Evolutionary conservation across 1,284 basidiomycete genomes (phyloP), one percentile per base, ranked within the genome.

Genomic region (Ganoderma sinense): DNA sequence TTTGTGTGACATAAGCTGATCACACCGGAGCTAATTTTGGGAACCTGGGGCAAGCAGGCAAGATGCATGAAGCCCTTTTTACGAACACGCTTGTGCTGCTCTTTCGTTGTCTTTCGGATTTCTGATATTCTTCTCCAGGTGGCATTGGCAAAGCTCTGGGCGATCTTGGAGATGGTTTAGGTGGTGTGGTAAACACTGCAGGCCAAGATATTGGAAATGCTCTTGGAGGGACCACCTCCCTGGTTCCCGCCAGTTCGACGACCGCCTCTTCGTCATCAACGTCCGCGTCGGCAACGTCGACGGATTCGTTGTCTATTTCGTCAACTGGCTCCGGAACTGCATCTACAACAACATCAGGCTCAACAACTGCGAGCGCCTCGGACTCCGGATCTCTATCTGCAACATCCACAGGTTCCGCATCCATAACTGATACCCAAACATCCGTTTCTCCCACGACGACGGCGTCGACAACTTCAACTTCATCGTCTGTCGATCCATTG

Each of bases 211-310:
- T 69, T 18, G 65, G 63, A 5, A 55, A 26, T 56, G 36, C n/a
- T 7, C 31, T 68, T 13, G 61, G 51, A 43, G 63, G 58, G 39
- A 16, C 71, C n/a, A 74, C 72, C 6, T 69, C 74, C 20, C n/a
- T 75, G 26, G 72, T 75, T 4, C 67, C 73, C 56, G 73, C 75
- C 11, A 74, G 70, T 48, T 73, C 73, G 16, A 73, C 71, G 8
- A 67, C 36, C 62, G 8, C 59, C 40, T 48, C 63, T 0, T 55
- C 67, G 11, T 45, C 69, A 4, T 13, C 62, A 45, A 60, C 69
- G 26, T 23, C 62, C 16, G 36, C n/a, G 18, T 41, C 61, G n/a
- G 62, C 20, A 23, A 64, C 62, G 10, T 55, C 62, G 1, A 64
- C 62, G 1, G 62, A 53, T 20, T 26, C 65, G 18, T 51, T 61